Evolutionary conservation across 352 stramenopile genomes (phyloP).

Genomic region (Phytophthora meadii): DNA sequence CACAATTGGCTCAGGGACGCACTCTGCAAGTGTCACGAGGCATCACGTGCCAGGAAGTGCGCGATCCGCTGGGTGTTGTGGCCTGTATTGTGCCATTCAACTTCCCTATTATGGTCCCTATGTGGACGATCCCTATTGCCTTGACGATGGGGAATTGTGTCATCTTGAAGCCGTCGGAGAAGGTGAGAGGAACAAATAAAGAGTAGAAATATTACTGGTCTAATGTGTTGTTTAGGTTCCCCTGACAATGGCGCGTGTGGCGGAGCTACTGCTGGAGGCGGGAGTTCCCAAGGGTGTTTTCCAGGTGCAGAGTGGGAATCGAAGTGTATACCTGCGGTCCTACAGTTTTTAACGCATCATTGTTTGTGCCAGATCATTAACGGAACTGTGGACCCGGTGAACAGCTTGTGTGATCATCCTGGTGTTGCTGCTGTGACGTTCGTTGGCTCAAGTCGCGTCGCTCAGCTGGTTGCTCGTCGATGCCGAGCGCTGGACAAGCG

Average conservation of each 20-base stretch:
- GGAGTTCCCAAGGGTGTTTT: constrained; percentile 96
- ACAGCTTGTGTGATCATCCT: constrained; percentile 93
- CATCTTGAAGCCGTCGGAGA: constrained; percentile 98
- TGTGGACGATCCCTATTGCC: constrained; percentile 98
- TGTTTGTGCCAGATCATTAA: constrained; percentile 90
- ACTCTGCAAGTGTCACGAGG: constrained; percentile 85
- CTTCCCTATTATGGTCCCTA: constrained; percentile 98
- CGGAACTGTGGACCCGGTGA: constrained; percentile 90
- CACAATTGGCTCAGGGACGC: constrained; percentile 92
- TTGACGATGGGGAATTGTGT: constrained; percentile 97
- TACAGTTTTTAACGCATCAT: not conserved
- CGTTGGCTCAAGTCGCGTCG: constrained; percentile 94
- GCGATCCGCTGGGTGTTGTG: constrained; percentile 93
- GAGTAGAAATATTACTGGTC: not conserved
- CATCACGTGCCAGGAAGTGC: constrained; percentile 94
- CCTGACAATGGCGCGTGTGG: constrained; percentile 92
- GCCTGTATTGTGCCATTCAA: constrained; percentile 97
- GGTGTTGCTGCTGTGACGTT: constrained; percentile 94
- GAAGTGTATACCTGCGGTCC: not conserved
- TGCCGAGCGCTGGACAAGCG: constrained; percentile 94
- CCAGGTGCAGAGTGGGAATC: constrained; percentile 50
- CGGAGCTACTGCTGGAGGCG: constrained; percentile 89
- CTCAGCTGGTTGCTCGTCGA: constrained; percentile 92
- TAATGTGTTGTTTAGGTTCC: constrained; percentile 60
- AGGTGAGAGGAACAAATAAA: constrained; percentile 57